Percentiles rank a stretch among this genome's conserved stretches.
phyloP scores from a whole-genome alignment of 2,329 filamentous ascomycete species.

The Penicillium sp. region DNA sequence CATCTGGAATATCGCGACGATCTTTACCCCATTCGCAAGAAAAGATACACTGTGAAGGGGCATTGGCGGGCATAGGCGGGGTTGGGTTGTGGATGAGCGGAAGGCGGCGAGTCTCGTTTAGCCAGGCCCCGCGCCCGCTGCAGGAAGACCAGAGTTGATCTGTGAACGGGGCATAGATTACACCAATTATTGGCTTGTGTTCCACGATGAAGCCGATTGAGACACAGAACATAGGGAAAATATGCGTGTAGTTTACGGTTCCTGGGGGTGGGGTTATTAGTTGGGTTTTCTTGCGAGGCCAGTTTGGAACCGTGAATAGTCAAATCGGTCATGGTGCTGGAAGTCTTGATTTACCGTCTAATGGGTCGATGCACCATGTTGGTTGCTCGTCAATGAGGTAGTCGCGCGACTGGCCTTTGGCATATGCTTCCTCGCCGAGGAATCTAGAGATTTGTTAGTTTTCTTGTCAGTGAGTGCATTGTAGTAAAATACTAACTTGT shows the following conservation, averaged over 20 bases:
- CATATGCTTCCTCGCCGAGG: constrained; percentile 74
- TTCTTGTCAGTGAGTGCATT: background rate
- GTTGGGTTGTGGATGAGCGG: constrained; percentile 63
- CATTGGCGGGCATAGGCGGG: constrained; percentile 61
- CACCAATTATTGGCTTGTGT: constrained; percentile 62
- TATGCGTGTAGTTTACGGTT: constrained; percentile 77
- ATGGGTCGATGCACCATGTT: constrained; percentile 74
- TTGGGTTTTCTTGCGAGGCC: background rate
- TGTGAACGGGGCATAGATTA: constrained; percentile 70
- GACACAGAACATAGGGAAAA: constrained; percentile 79
- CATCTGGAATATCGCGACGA: constrained; percentile 61
- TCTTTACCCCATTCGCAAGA: constrained; percentile 80
- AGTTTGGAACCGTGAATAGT: background rate
- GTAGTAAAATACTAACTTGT: constrained; percentile 54
- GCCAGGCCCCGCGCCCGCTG: constrained; percentile 63
- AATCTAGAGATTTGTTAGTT: constrained; percentile 51
- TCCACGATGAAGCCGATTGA: constrained; percentile 68
- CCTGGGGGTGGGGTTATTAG: constrained; percentile 32
- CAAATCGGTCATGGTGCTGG: too few relatives aligned
- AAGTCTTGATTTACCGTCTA: constrained; percentile 56
- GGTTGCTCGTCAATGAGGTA: constrained; percentile 65
- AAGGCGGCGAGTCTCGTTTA: constrained; percentile 62
- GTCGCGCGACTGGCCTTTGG: constrained; percentile 62
- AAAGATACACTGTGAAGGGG: constrained; percentile 69
- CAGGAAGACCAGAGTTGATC: constrained; percentile 69